Evolutionary conservation across 176 grass and related monocot species (phyloP), one percentile per base, ranked within the genome.

Genomic region (Oryza rufipogon): DNA sequence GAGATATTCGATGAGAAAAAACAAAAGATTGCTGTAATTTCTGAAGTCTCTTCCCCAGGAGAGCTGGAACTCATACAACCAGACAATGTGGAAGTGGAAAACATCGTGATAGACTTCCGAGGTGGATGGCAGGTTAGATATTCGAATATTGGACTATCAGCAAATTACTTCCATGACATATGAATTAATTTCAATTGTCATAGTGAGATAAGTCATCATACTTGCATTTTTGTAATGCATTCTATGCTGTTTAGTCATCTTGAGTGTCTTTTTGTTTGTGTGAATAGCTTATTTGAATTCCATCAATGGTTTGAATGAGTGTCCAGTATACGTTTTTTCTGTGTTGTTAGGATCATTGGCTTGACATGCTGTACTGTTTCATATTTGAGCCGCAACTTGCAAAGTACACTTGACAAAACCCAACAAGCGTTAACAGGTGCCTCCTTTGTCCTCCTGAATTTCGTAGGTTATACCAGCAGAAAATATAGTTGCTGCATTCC

Each of bases 391-490:
- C 33, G 44, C 70, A 13, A 47, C 41, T 85, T 51, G 41, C 22
- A 84, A 52, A 51, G 22, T 42, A 36, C 38, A 74, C 7, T 26
- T 30, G 11, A 23, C 42, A 74, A 64, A 76, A 12, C 51, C 19
- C 20, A 5, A 30, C 45, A 78, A 54, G 87, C 60, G 68, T 39
- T 88, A 11, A 90, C 14, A 30, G 14, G 38, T 39, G 2, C 64
- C n/a, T 38, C 34, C 9, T 63, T 63, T 63, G n/a, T n/a, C 42
- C 84, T 87, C 81, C 32, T 63, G 70, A 60, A 88, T 88, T 85
- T 66, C 60, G 33, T 83, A 99, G 96, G 91, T 96, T 76, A 99
- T 96, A 92, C 93, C 91, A 10, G 96, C 93, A 84, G 96, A 99
- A 87, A 99, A 96, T 86, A 92, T 96, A 54, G 96, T 96, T 82